Evolutionary conservation across 139 green algal species (phyloP), one percentile per base, ranked within the genome.

Genomic region (Chlorella sorokiniana): DNA sequence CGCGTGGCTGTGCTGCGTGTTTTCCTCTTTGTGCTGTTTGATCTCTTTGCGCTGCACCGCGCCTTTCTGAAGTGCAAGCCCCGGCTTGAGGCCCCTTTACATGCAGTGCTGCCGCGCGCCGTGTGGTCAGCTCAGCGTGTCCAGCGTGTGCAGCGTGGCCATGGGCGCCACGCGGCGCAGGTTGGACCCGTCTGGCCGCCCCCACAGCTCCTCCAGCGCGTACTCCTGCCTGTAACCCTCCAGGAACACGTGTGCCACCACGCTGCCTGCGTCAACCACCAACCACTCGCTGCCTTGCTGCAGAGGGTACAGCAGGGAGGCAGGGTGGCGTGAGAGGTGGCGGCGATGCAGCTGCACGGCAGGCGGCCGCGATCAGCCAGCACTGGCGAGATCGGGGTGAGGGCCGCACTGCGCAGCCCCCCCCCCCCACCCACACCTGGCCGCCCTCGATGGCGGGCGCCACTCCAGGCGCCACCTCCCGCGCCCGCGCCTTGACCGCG

Each of bases 401-500:
- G 29, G 1, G 37, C 2, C 33, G 33, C 35, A 16, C 35, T 29
- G 35, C 5, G 25, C 68, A 59, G 1, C 64, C 25, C 23, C 31
- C 23, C 1, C 11, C 22, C 27, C 4, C 14, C 29, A 0, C 37
- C 38, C 75, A 31, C 59, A 72, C 75, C 75, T 45, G 59, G 4
- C 18, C 61, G 14, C 83, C 83, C 61, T 88, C 84, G 23, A 88
- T 82, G 44, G 33, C 41, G n/a, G 84, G 84, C 40, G 37, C 40
- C 63, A 85, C 79, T 8, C 84, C 84, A 6, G 84, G 84, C 67
- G 84, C 84, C 35, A 88, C 84, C 59, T 88, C 79, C 45, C n/a
- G n/a, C n/a, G 79, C 81, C 27, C 70, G 70, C 64, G 73, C 56
- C 65, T 86, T 86, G 51, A 88, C 63, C 35, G 56, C 44, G 45